Base-by-base conservation (phyloP, 768 basidiomycete species). In the Xerocomellus amylosporus region DNA sequence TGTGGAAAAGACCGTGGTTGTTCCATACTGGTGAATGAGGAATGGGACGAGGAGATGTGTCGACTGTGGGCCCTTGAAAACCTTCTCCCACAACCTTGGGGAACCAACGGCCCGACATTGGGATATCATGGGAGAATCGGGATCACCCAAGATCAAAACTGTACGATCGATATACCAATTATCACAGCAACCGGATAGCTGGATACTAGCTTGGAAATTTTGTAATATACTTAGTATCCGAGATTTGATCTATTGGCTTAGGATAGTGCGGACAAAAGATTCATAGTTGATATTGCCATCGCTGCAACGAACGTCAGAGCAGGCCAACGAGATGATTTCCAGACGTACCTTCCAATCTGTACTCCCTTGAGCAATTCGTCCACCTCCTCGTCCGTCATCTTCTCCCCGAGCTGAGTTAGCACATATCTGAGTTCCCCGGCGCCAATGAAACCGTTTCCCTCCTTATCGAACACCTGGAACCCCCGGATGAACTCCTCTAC, bases 271-370 rank as follows among this genome's bases (percentile, higher is more conserved):
- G 45, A 97, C 94, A 65, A 98, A 97, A 3, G 90, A 93, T 71
- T 96, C 94, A 70, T 98, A 98, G 74, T 98, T 96, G 68, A 98
- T 86, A 63, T 96, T 97, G 14, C 96, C 96, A 67, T 98, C 95
- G 22, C 95, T 97, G 66, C 5, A 43, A 39, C 19, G 30, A 31
- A 31, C 9, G 53, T 55, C 44, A 62, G 46, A 46, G 8, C 17
- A 43, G 20, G 40, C 20, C n/a, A 0, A 45, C 5, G 26, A 26
- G 22, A 31, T 8, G n/a, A 39, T 22, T 2, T 37, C 15, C 17
- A n/a, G n/a, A 84, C 86, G 77, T 66, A 93, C 88, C 83, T 77
- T 72, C 89, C 90, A 53, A 97, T 85, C 73, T 95, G 92, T 33
- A 95, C 92, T 26, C 94, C 94, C 74, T 98, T 98, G 63, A 99